A percentile compares a stretch with the other conserved stretches of the same genome.
Conservation (phyloP, 2,329 filamentous ascomycete genomes). For the Ceratocystis ficicola region DNA sequence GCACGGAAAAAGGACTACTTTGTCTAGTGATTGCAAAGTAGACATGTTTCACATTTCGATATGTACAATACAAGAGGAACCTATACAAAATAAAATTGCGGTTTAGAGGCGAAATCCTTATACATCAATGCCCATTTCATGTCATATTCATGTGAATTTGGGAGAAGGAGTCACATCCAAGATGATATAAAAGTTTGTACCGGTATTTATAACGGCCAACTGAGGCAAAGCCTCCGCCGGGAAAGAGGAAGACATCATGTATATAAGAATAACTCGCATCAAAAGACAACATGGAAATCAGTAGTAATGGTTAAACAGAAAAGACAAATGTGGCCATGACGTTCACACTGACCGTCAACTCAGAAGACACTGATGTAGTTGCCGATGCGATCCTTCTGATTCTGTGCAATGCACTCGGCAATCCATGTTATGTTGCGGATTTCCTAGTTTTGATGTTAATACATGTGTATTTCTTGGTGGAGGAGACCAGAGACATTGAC, state of each 20-base stretch:
- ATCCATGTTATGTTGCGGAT: conserved; percentile 99
- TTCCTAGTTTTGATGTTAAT: conserved; percentile 51
- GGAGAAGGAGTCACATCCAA: not conserved
- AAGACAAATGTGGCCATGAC: not conserved
- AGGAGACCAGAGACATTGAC: conserved; percentile 26
- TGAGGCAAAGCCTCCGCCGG: not conserved
- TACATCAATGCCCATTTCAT: not conserved
- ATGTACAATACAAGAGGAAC: conserved; percentile 17
- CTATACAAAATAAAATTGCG: not conserved
- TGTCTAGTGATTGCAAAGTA: conserved; percentile 17
- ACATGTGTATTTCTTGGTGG: not conserved
- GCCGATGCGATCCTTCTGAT: conserved; percentile 96
- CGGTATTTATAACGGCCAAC: not conserved
- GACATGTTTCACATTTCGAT: conserved; percentile 17
- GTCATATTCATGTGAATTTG: no score
- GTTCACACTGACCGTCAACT: conserved; percentile 24
- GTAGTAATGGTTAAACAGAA: not conserved
- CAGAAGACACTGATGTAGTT: conserved; percentile 98
- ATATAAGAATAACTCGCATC: conserved; percentile 1
- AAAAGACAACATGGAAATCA: not conserved
- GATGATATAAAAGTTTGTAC: not conserved
- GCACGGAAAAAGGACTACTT: not conserved
- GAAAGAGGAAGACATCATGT: not conserved
- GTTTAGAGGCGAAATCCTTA: not conserved
- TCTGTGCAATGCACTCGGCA: conserved; percentile 97